These are phyloP conservation scores for Apiotrichum veenhuisii DNA, from an alignment of 1,284 basidiomycete genomes.

Conservation along the genomic window DNA sequence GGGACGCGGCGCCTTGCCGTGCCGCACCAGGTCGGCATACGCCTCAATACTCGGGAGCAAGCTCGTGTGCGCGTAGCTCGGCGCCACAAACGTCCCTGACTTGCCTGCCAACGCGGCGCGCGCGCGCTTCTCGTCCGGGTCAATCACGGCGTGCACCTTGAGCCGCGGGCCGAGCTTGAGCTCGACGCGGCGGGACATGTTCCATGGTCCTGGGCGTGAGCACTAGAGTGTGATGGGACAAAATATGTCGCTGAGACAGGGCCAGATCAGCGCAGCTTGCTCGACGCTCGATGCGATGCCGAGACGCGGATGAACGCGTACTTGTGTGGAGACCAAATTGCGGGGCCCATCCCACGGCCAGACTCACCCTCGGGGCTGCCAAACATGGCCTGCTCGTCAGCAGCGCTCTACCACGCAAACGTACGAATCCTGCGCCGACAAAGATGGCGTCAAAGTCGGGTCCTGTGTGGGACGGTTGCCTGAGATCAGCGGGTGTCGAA, in stretches of 20 bases:
- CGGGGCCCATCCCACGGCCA: too few relatives aligned
- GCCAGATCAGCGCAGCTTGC: too few relatives aligned
- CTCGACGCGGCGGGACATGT: conserved; percentile 36
- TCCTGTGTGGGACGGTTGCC: conserved; percentile 11
- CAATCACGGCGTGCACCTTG: conserved; percentile 87
- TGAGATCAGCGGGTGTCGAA: not conserved
- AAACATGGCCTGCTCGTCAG: conserved; percentile 40
- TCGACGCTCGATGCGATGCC: too few relatives aligned
- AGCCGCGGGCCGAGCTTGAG: conserved; percentile 83
- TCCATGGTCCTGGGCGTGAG: conserved; percentile 36
- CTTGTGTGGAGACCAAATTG: too few relatives aligned
- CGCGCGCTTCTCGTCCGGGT: conserved; percentile 78
- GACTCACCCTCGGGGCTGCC: conserved; percentile 41
- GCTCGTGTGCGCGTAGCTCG: conserved; percentile 81
- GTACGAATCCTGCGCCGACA: conserved; percentile 40
- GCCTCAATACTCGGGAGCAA: conserved; percentile 79
- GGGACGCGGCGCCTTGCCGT: conserved; percentile 46
- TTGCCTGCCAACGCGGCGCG: conserved; percentile 75
- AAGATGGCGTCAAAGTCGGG: conserved; percentile 26
- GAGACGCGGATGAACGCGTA: too few relatives aligned
- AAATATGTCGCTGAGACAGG: too few relatives aligned
- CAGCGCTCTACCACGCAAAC: conserved; percentile 3
- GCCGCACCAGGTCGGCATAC: conserved; percentile 53
- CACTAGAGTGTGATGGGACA: not conserved
- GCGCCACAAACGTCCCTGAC: conserved; percentile 76